Conservation (phyloP, 1,139 yeast genomes). For the Suhomyces choctaworum region DNA sequence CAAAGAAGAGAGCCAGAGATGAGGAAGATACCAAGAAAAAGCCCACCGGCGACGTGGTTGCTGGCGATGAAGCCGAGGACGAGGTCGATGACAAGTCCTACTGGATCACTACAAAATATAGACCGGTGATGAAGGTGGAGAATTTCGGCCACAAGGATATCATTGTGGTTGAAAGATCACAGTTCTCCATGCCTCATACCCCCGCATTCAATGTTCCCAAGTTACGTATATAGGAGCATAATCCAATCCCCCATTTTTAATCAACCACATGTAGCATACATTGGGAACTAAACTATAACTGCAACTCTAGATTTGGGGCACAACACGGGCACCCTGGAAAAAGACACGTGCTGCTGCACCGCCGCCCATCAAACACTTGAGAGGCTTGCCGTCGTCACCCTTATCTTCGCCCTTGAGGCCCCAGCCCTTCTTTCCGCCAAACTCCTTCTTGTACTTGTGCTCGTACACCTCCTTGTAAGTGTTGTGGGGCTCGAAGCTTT, state of each 20-base stretch:
- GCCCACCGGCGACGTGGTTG: slow-evolving; percentile 28
- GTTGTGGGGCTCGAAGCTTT: slow-evolving; percentile 60
- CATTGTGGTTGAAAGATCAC: slow-evolving; percentile 77
- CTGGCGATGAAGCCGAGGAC: slow-evolving; percentile 15
- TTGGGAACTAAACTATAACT: too few species aligned
- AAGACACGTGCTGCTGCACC: slow-evolving; percentile 70
- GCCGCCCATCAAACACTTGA: slow-evolving; percentile 61
- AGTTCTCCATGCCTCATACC: slow-evolving; percentile 57
- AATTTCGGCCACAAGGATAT: slow-evolving; percentile 57
- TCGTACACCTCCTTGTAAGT: slow-evolving; percentile 55
- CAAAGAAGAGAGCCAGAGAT: slow-evolving; percentile 62
- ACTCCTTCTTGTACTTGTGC: slow-evolving; percentile 48
- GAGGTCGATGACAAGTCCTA: slow-evolving; percentile 45
- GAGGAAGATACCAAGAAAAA: slow-evolving; percentile 43
- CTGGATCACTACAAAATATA: slow-evolving; percentile 77
- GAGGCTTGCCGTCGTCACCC: slow-evolving; percentile 41
- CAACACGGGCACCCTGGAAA: slow-evolving; percentile 65
- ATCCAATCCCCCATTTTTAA: slow-evolving; percentile 1
- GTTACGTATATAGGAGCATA: slow-evolving; percentile 45
- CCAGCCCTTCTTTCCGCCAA: slow-evolving; percentile 57
- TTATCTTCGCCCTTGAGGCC: slow-evolving; percentile 51
- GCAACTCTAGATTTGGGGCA: slow-evolving; percentile 33
- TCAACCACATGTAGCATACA: not conserved
- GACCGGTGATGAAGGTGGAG: slow-evolving; percentile 68
- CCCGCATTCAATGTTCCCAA: slow-evolving; percentile 80